Evolutionary conservation across 1,284 basidiomycete genomes (phyloP).

Genomic region (Leccinum brunneo-olivaceum): DNA sequence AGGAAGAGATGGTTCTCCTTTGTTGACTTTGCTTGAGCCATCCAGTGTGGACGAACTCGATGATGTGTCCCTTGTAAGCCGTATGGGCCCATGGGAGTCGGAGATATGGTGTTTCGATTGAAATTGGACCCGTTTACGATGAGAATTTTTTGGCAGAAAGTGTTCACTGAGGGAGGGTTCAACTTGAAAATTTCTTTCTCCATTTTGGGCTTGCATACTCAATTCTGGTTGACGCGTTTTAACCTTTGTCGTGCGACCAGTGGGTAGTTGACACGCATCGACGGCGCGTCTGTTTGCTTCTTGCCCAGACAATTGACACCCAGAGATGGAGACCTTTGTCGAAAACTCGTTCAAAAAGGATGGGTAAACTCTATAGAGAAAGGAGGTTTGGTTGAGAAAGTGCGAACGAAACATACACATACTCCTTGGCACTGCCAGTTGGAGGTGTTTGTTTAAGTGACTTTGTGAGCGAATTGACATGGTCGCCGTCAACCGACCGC

Average conservation of each 20-base stretch:
- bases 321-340: conserved; percentile 5
- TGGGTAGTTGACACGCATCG: neutral
- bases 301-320: neutral
- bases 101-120: neutral
- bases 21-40: neutral
- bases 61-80: neutral
- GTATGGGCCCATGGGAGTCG: neutral
- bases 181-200: neutral
- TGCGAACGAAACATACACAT: conserved; percentile 16
- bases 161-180: conserved; percentile 6
- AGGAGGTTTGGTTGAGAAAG: conserved; percentile 8
- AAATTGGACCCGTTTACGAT: neutral
- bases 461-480: conserved; percentile 11
- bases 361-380: conserved; percentile 13
- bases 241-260: neutral
- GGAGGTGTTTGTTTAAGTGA: conserved; percentile 21
- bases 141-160: neutral
- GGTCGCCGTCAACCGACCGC: conserved; percentile 26
- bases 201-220: neutral
- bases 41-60: conserved; percentile 7
- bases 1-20: conserved; percentile 18
- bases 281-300: neutral
- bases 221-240: neutral
- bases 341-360: conserved; percentile 14
- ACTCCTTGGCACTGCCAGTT: conserved; percentile 11